phyloP scores from a whole-genome alignment of 768 basidiomycete genomes.

The Phaeotremella skinneri region DNA sequence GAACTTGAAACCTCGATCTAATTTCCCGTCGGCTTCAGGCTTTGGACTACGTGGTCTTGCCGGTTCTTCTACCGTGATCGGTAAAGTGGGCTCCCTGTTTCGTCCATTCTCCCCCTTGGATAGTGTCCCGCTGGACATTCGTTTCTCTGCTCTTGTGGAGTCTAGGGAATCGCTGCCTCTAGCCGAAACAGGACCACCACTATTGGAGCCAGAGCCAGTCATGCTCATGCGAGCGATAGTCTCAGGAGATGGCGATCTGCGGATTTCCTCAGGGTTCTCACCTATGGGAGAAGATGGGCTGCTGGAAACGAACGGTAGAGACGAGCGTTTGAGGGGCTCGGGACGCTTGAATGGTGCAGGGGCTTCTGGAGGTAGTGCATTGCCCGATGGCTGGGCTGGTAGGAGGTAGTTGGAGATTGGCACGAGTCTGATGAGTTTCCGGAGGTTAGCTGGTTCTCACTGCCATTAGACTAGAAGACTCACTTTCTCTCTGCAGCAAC shows the following conservation, averaged over 20 bases:
- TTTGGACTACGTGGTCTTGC: constrained; percentile 46
- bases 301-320: constrained; percentile 41
- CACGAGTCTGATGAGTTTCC: constrained; percentile 34
- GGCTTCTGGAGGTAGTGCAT: constrained; percentile 15
- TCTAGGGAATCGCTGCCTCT: constrained; percentile 2
- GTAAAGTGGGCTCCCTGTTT: background rate
- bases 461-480: constrained; percentile 37
- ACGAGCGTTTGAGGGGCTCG: constrained; percentile 43
- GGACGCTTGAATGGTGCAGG: constrained; percentile 46
- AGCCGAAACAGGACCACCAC: background rate
- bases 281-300: constrained; percentile 31
- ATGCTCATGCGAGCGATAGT: constrained; percentile 51
- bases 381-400: constrained; percentile 26
- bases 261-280: constrained; percentile 19
- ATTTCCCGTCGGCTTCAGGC: constrained; percentile 48
- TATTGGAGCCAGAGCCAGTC: constrained; percentile 16
- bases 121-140: constrained; percentile 11
- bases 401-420: constrained; percentile 45
- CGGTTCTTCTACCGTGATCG: constrained; percentile 12
- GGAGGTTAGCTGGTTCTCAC: background rate
- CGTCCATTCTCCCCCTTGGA: background rate
- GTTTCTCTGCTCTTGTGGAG: constrained; percentile 19
- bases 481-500: constrained; percentile 82
- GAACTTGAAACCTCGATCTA: constrained; percentile 50
- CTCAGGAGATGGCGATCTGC: constrained; percentile 42